Evolutionary conservation across 2,329 filamentous ascomycete species (phyloP), one percentile per base, ranked within the genome.

Genomic region (Hypomyces perniciosus): DNA sequence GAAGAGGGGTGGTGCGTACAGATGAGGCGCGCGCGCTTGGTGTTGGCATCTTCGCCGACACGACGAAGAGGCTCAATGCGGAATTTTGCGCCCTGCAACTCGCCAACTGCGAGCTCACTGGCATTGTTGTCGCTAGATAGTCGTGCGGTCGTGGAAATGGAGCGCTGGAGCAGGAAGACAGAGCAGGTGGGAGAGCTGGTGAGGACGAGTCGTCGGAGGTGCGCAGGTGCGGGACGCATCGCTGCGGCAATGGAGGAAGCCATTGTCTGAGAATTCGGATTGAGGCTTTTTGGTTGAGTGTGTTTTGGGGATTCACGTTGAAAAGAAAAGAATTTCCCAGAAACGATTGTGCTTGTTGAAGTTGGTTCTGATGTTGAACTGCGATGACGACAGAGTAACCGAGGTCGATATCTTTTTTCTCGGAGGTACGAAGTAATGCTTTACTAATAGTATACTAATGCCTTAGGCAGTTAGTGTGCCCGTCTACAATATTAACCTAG

Each of bases 51-150:
- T 71, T 99, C 93, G 62, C 90, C 90, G 7, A 79, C 80, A 46
- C 93, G 81, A 54, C 87, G 83, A 59, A 97, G 71, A n/a, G 93
- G 93, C 76, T 95, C 89, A 62, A 97, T 84, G 67, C 83, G 87
- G 73, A 97, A 96, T 52, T 81, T 80, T 56, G 85, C 88, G 58
- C 90, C 90, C 67, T 95, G 84, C 63, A 96, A 83, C 76, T 96
- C 90, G 64, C 90, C 90, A 61, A 93, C 88, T 41, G 76, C 83
- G 54, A 95, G 78, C 60, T 96, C 89, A 37, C 13, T 42, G 12
- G 33, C 33, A 35, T 35, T 35, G 33, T 35, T 35, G 33, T 28
- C 39, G 38, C 1, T 30, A n/a, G 10, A 45, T 27, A 2, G 49
- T 29, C 1, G 44, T 44, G 20, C 39, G n/a, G 34, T 37, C n/a